Percentiles rank a stretch among this genome's conserved stretches.
phyloP scores from a whole-genome alignment of 1,284 basidiomycete species.

The Anthracocystis panici-leucophaei region DNA sequence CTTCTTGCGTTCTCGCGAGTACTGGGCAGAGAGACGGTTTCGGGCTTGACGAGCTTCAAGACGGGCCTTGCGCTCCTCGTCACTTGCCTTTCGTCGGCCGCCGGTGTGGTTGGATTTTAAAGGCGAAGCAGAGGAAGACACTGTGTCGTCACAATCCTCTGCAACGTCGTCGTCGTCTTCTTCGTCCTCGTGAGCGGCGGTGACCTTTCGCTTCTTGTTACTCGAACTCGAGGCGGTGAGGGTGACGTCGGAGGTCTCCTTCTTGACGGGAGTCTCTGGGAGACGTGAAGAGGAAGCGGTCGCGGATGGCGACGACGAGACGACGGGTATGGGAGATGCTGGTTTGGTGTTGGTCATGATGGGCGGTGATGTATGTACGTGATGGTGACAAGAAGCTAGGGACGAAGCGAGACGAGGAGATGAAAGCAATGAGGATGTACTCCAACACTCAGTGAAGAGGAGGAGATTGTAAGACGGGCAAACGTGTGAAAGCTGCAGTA shows the following conservation, averaged over 20 bases:
- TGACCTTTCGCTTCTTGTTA: constrained; percentile 41
- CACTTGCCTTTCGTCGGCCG: constrained; percentile 46
- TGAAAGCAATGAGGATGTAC: constrained; percentile 10
- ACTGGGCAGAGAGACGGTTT: constrained; percentile 67
- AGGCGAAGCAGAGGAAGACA: constrained; percentile 21
- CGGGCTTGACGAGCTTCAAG: constrained; percentile 66
- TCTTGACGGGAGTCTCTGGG: constrained; percentile 34
- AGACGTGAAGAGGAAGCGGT: constrained; percentile 34
- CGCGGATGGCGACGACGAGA: constrained; percentile 11
- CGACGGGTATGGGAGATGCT: constrained; percentile 13
- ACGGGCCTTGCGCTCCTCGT: constrained; percentile 64
- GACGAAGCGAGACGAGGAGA: constrained; percentile 4
- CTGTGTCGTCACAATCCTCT: constrained; percentile 19
- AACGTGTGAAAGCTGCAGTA: background rate
- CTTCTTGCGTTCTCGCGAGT: constrained; percentile 67
- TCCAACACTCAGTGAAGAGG: constrained; percentile 51
- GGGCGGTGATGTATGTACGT: constrained; percentile 15
- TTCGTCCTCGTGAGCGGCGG: constrained; percentile 4
- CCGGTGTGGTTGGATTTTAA: constrained; percentile 32
- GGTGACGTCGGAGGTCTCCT: constrained; percentile 9
- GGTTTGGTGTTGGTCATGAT: constrained; percentile 29
- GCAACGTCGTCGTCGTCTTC: constrained; percentile 15
- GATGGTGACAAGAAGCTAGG: constrained; percentile 14
- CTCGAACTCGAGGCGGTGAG: constrained; percentile 11
- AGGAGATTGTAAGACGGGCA: constrained; percentile 22